Conservation (phyloP, 352 stramenopile species). For the Globisporangium yorkense region DNA sequence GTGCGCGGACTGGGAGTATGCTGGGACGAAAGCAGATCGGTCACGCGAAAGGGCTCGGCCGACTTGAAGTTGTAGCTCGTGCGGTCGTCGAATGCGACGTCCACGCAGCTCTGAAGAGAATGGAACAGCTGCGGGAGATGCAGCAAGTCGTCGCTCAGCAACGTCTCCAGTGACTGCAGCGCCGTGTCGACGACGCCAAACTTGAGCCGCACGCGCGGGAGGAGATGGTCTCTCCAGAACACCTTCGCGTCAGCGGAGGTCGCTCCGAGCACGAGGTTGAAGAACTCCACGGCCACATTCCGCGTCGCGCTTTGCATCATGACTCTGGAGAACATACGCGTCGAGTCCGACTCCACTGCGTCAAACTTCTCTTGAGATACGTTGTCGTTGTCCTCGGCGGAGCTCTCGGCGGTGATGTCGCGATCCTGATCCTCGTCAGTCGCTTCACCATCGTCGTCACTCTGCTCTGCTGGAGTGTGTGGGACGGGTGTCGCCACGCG, state of each 20-base stretch:
- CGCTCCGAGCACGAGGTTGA: slow-evolving; percentile 47
- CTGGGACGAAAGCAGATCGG: slow-evolving; percentile 10
- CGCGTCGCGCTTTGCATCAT: slow-evolving; percentile 16
- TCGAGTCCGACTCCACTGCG: slow-evolving; percentile 9
- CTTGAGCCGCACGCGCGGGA: slow-evolving; percentile 35
- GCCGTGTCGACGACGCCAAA: slow-evolving; percentile 21
- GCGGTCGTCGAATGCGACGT: slow-evolving; percentile 18
- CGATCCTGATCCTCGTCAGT: background rate
- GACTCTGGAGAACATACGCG: slow-evolving; percentile 13
- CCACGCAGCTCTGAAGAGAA: slow-evolving; percentile 33
- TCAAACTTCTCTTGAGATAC: background rate
- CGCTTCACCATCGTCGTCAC: background rate
- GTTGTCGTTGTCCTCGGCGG: background rate
- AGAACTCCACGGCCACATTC: slow-evolving; percentile 32
- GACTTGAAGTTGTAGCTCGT: slow-evolving; percentile 36
- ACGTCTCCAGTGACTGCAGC: slow-evolving; percentile 16
- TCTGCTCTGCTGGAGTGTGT: background rate
- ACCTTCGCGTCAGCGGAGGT: slow-evolving; percentile 20
- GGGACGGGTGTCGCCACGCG: background rate
- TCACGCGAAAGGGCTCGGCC: slow-evolving; percentile 14
- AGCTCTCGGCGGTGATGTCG: background rate
- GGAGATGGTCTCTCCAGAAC: slow-evolving; percentile 49
- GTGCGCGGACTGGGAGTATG: slow-evolving; percentile 12
- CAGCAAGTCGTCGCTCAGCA: slow-evolving; percentile 34
- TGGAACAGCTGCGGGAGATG: slow-evolving; percentile 52